Base-by-base conservation (phyloP, 805 yeast genomes). In the Suhomyces tanzawaensis region DNA sequence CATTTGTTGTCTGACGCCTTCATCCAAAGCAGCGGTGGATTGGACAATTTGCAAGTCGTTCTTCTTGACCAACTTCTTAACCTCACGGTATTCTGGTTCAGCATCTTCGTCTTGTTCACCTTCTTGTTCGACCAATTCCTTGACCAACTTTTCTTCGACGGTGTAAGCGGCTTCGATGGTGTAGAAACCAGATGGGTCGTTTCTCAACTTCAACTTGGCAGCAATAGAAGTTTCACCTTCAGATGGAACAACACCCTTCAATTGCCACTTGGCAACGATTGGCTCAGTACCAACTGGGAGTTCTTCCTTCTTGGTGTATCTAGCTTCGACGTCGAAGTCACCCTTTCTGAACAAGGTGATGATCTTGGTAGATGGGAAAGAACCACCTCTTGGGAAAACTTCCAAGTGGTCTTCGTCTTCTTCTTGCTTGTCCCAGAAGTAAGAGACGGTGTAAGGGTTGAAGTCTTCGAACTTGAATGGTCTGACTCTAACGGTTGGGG, bases 381-480 rank as follows among this genome's bases (percentile, higher is more conserved):
- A 60, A 43, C 95, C 90, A 44, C 96, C 96, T 56, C 77, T 77
- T 60, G 96, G 95, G 95, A 93, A 93, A 39, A 93, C 99, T 72
- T 93, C 98, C 66, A 93, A 75, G 62, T 86, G 89, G 60, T 78
- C 85, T 44, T 86, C 84, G 59, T 89, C 98, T 66, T 87, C 98
- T 42, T 79, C 90, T 65, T 86, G 86, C 62, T 90, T 79, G 62
- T 83, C 95, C 98, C 99, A 95, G 69, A 69, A 78, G 81, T 88
- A 93, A 28, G 97, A 84, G 49, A 93, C 96, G 19, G 96, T 81
- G 80, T 79, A 79, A 58, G 81, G 84, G 80, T 90, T 91, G 64
- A 81, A 71, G 66, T 93, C 99, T 74, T 91, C 96, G 63, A 90
- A 93, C 72, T 91, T 91, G 84, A 93, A 93, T 52, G 96, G 96